Base-by-base conservation (phyloP, 1,284 basidiomycete species). In the Pyrrhoderma lamaoense region DNA sequence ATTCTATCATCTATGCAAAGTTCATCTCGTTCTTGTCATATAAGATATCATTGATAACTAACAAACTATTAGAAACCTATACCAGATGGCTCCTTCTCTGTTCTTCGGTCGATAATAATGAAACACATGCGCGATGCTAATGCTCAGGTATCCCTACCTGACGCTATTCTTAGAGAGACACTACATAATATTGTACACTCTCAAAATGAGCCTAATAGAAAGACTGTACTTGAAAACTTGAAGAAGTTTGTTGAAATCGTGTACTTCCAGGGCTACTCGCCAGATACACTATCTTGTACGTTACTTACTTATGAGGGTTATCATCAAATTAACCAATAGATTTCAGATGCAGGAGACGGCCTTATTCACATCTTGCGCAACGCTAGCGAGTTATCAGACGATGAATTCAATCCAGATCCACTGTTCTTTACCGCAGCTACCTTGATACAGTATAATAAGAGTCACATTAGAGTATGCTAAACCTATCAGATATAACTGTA, bases 391-490 rank as follows among this genome's bases (percentile, higher is more conserved):
- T 73, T 74, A 60, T 50, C 63, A 22, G 61, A 67, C 44, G 67
- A 71, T 14, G 61, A 58, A 1, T 70, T 81, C 45, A 74, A 85
- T 58, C 71, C 79, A 3, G 76, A 76, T 11, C 70, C 81, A 3
- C 58, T 86, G 13, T 59, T 87, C 14, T 46, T 65, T 1, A 73
- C 83, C 49, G 67, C 72, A 1, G 67, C 75, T 3, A 68, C 69
- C 7, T 66, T 86, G 22, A 67, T 83, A 9, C 72, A 79, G 50
- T 71, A 79, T 60, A 82, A 85, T 64, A 79, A 78, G 61, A 63
- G 70, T n/a, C 70, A 76, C 44, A 74, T 72, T 60, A 70, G 76
- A 54, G 83, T 84, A 56, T 55, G 69, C 61, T 1, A 39, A 47
- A 9, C 54, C 38, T n/a, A 47, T 16, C 51, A 44, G 18, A 25